These are phyloP conservation scores for Selenicereus undatus DNA, from an alignment of 148 eudicot genomes.

Conservation along the genomic window DNA sequence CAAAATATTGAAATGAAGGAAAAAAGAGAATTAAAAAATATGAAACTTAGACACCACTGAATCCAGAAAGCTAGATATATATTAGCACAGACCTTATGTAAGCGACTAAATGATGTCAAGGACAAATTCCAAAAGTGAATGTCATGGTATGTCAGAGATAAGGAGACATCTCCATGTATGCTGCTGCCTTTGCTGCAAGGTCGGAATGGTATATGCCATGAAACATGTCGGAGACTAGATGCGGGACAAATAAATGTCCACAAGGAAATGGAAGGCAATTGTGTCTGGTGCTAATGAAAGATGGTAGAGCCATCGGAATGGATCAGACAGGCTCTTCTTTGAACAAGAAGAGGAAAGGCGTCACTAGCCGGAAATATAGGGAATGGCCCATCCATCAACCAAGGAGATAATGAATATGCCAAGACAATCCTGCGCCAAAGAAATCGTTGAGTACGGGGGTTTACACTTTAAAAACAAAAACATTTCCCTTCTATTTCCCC, in stretches of 20 bases:
- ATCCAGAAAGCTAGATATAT: constrained; percentile 32
- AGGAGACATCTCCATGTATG: constrained; percentile 50
- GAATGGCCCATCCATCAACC: constrained; percentile 56
- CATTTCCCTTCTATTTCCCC: no score
- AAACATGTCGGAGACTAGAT: constrained; percentile 50
- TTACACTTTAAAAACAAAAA: constrained; percentile 36
- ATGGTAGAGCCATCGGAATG: constrained; percentile 40
- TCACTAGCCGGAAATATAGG: constrained; percentile 47
- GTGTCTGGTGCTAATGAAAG: constrained; percentile 50
- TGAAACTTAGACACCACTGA: constrained; percentile 18
- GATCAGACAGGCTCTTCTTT: constrained; percentile 60
- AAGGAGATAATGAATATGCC: constrained; percentile 40
- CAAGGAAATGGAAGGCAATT: constrained; percentile 51
- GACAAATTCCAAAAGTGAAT: constrained; percentile 71
- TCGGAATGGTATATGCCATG: constrained; percentile 36
- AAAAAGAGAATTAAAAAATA: neutral
- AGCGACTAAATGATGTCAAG: constrained; percentile 66
- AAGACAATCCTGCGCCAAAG: constrained; percentile 83
- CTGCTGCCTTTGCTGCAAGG: constrained; percentile 56
- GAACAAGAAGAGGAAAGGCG: constrained; percentile 53
- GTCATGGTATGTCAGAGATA: constrained; percentile 61
- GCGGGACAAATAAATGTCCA: constrained; percentile 47
- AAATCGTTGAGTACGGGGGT: constrained; percentile 63
- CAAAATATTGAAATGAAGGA: constrained; percentile 3
- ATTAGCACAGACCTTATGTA: constrained; percentile 77